Conservation (phyloP, 108 stramenopile genomes). For the Nitzschia sp. region DNA sequence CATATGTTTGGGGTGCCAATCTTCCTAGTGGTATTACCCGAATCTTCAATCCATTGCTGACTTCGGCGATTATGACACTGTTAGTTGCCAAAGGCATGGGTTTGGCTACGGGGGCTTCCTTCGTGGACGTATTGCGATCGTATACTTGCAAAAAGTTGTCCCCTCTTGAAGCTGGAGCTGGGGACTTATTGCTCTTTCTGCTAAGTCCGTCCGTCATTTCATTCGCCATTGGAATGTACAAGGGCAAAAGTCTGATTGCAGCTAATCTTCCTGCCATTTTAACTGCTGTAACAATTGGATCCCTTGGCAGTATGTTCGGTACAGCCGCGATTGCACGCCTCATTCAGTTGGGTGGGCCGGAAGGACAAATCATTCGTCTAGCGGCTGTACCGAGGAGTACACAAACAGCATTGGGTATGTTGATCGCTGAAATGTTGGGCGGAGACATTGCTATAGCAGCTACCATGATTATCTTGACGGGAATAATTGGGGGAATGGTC, state of each 20-base stretch:
- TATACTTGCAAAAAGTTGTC: constrained; percentile 51
- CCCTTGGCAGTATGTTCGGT: constrained; percentile 74
- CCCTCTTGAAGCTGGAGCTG: constrained; percentile 55
- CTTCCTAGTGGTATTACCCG: constrained; percentile 67
- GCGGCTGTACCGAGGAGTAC: constrained; percentile 79
- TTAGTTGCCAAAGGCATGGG: constrained; percentile 38
- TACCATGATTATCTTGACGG: constrained; percentile 87
- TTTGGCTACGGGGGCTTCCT: constrained; percentile 48
- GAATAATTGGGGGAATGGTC: constrained; percentile 91
- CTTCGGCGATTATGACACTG: constrained; percentile 71
- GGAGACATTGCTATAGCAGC: constrained; percentile 84
- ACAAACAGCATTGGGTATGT: constrained; percentile 89
- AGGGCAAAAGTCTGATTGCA: constrained; percentile 65
- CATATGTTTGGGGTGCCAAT: constrained; percentile 76
- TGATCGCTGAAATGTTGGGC: constrained; percentile 83
- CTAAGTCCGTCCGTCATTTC: constrained; percentile 83
- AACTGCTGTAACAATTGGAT: constrained; percentile 57
- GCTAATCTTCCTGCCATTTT: constrained; percentile 71
- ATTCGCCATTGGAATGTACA: constrained; percentile 76
- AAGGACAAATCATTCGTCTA: constrained; percentile 50
- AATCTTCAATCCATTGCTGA: constrained; percentile 69
- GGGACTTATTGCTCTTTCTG: constrained; percentile 68
- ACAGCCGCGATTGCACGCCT: constrained; percentile 61
- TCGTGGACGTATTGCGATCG: constrained; percentile 44
- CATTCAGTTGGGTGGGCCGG: constrained; percentile 41